Evolutionary conservation across 106 monocot genomes (phyloP), one percentile per base, ranked within the genome.

Genomic region (Dioscorea dumetorum): DNA sequence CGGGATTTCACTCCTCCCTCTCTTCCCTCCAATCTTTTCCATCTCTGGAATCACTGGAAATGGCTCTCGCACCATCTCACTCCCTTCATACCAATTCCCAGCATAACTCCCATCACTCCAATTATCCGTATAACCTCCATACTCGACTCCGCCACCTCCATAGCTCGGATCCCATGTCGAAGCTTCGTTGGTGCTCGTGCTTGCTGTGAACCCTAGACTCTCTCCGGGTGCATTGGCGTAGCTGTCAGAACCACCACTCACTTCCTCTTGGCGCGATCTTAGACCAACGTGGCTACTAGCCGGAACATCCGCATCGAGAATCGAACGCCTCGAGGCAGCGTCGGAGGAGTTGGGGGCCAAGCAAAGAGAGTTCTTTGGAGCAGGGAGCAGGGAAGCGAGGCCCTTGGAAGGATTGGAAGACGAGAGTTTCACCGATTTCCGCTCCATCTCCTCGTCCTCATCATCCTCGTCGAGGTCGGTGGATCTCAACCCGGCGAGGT

Each of bases 361-460:
- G 52, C 85, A 72, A 10, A 90, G 68, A 13, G 91, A 78, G 33
- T 91, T 76, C 63, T 83, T 87, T 2, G 94, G 90, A 33, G 85
- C 75, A 28, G 94, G 94, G n/a, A 94, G 78, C 65, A 90, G 75
- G 8, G 82, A 87, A 66, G 85, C 85, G 2, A 94, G 73, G 17
- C 66, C 24, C 28, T 76, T 87, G 4, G 76, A 73, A 4, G 2
- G 54, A 19, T 54, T 54, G 12, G 13, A 15, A 54, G 84, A 85
- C 22, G 67, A 69, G 49, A 80, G 67, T 15, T 72, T 62, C 4
- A 20, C 70, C 16, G 17, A 33, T 49, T 77, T 85, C 24, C 57
- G 76, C 62, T 72, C 41, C 50, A 67, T 72, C 49, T 60, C 57
- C 52, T 73, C 76, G 5, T 82, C 77, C 0, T 88, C 82, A 1